A percentile compares a stretch with the other conserved stretches of the same genome.
Evolutionary conservation across 805 yeast species (phyloP).

Genomic region (Middelhovenomyces tepae): DNA sequence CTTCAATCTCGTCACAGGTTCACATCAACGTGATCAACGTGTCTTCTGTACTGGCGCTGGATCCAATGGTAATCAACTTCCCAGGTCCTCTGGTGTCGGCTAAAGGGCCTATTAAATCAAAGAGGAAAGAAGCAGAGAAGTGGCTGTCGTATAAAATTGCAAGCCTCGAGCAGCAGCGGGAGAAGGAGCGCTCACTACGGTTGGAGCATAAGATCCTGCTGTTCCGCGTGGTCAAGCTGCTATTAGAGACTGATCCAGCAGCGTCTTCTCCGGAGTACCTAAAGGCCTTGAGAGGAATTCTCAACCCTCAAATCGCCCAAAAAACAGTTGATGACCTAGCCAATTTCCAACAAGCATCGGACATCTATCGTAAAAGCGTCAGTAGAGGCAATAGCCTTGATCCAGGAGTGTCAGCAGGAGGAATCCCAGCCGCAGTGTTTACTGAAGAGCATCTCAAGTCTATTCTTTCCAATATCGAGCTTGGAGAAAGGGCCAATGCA

Average conservation of each 20-base stretch:
- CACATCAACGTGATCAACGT: conserved; percentile 22
- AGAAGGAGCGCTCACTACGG: too few relatives aligned
- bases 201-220: conserved; percentile 23
- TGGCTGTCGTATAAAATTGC: conserved; percentile 44
- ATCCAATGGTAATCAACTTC: conserved; percentile 32
- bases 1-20: conserved; percentile 24
- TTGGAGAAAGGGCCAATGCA: conserved; percentile 63
- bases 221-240: conserved; percentile 27
- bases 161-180: conserved; percentile 10
- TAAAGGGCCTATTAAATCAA: conserved; percentile 38
- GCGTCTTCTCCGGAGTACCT: conserved; percentile 18
- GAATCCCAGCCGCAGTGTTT: conserved; percentile 5
- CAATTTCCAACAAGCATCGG: conserved; percentile 20
- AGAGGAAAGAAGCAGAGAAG: conserved; percentile 57
- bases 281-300: conserved; percentile 15
- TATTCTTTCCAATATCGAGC: conserved; percentile 14
- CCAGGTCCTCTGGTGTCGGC: conserved; percentile 60
- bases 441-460: conserved; percentile 14
- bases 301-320: conserved; percentile 17
- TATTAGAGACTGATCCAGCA: conserved; percentile 28
- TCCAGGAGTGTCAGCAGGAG: conserved; percentile 2
- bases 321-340: conserved; percentile 12
- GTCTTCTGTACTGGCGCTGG: conserved; percentile 22
- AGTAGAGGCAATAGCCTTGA: conserved; percentile 5
- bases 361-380: conserved; percentile 16